phyloP scores from a whole-genome alignment of 805 yeast genomes.

The Metschnikowia lochheadii region DNA sequence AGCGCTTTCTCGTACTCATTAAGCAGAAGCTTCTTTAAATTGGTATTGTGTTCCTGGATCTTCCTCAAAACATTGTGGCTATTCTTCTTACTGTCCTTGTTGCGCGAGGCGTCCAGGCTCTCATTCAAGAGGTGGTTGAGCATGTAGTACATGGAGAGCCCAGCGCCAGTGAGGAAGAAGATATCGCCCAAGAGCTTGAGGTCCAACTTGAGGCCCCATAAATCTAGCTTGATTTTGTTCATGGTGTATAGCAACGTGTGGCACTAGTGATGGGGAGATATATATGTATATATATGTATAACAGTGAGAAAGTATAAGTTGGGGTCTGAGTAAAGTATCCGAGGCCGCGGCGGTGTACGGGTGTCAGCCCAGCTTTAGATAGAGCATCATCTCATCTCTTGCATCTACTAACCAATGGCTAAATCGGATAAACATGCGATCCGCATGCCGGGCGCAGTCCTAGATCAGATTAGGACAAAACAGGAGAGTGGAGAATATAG shows the following conservation, averaged over 20 bases:
- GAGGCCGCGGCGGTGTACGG: slow-evolving; percentile 2
- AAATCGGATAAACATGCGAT: slow-evolving; percentile 39
- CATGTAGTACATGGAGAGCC: slow-evolving; percentile 65
- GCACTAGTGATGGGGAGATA: neutral
- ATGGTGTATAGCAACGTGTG: slow-evolving; percentile 11
- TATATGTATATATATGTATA: too few species aligned
- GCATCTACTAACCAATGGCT: slow-evolving; percentile 8
- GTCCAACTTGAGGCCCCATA: slow-evolving; percentile 37
- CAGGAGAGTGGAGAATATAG: slow-evolving; percentile 44
- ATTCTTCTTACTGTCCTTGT: slow-evolving; percentile 58
- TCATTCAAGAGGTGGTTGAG: slow-evolving; percentile 40
- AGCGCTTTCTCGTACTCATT: slow-evolving; percentile 77
- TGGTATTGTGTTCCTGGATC: slow-evolving; percentile 51
- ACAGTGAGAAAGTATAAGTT: neutral
- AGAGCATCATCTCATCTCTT: slow-evolving; percentile 6
- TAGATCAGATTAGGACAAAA: slow-evolving; percentile 46
- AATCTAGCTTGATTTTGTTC: slow-evolving; percentile 33
- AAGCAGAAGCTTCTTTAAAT: slow-evolving; percentile 46
- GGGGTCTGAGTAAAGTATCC: too few species aligned
- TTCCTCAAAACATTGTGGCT: slow-evolving; percentile 42
- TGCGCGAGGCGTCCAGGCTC: slow-evolving; percentile 31
- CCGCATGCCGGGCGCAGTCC: slow-evolving; percentile 49
- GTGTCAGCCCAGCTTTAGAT: neutral
- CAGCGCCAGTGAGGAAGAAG: slow-evolving; percentile 51
- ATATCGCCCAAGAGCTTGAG: slow-evolving; percentile 39